Percentiles rank a stretch among this genome's conserved stretches.
These are phyloP conservation scores for Pleurotus sapidus DNA, from an alignment of 768 basidiomycete species.

Conservation along the genomic window DNA sequence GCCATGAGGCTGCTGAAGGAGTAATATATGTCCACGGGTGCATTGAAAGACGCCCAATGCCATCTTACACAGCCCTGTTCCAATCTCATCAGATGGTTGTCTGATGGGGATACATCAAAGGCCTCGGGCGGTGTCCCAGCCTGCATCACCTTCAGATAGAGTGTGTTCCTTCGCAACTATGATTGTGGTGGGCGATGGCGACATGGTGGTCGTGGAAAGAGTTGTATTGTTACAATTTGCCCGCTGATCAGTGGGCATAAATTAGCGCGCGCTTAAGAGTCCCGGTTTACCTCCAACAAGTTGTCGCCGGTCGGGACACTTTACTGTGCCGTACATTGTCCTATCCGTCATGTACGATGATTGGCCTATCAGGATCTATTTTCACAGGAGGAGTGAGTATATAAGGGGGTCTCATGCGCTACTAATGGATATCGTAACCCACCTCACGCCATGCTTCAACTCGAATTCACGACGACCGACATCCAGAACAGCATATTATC, in stretches of 20 bases:
- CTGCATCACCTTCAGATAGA: background rate
- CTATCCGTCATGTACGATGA: background rate
- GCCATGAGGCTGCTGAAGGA: conserved; percentile 1
- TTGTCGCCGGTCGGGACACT: too few species aligned
- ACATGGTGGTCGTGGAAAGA: too few species aligned
- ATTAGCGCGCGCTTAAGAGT: too few species aligned
- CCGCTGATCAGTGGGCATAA: too few species aligned
- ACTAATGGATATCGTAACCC: background rate
- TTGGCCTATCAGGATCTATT: background rate
- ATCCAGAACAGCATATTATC: background rate
- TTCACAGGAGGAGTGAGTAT: too few species aligned
- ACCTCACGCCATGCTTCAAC: background rate
- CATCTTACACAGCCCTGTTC: background rate
- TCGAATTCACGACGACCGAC: conserved; percentile 4
- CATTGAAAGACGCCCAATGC: conserved; percentile 1
- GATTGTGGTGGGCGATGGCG: too few species aligned
- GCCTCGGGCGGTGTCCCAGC: too few species aligned
- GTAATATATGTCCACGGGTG: conserved; percentile 2
- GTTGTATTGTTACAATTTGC: too few species aligned
- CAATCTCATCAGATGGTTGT: background rate
- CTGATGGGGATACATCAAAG: too few species aligned
- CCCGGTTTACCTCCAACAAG: too few species aligned
- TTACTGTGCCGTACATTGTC: too few species aligned
- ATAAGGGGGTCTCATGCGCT: too few species aligned
- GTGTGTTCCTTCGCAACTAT: background rate